Evolutionary conservation across 2,329 filamentous ascomycete species (phyloP).

Genomic region (Stachybotrys elegans): DNA sequence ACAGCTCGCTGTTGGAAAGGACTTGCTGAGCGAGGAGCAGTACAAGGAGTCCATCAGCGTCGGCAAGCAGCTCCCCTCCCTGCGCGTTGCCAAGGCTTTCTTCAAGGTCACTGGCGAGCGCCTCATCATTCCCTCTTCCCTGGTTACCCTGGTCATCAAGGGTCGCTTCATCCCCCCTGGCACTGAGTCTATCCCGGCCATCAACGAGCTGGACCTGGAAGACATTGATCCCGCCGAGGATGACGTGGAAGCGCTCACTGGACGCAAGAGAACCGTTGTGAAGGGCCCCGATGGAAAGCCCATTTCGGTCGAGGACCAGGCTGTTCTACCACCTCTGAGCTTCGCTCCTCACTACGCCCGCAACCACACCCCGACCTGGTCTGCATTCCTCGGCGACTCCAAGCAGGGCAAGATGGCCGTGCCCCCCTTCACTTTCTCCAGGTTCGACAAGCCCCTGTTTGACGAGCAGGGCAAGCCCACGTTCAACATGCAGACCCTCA

Average conservation of each 20-base stretch:
- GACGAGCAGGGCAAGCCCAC: constrained; percentile 78
- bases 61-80: constrained; percentile 75
- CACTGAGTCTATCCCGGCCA: constrained; percentile 64
- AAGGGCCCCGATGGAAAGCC: constrained; percentile 57
- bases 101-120: constrained; percentile 98
- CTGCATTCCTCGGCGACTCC: constrained; percentile 88
- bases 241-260: constrained; percentile 79
- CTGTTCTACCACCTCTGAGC: constrained; percentile 75
- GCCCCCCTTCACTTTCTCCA: constrained; percentile 89
- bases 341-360: constrained; percentile 87
- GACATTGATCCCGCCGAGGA: constrained; percentile 91
- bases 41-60: constrained; percentile 72
- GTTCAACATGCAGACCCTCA: constrained; percentile 91
- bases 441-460: constrained; percentile 86
- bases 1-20: constrained; percentile 63
- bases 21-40: constrained; percentile 68
- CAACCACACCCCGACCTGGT: constrained; percentile 86
- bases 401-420: constrained; percentile 96
- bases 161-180: constrained; percentile 89
- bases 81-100: constrained; percentile 87
- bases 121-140: constrained; percentile 83
- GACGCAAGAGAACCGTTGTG: constrained; percentile 64
- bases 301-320: constrained; percentile 53
- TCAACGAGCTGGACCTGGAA: constrained; percentile 76
- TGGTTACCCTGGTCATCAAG: constrained; percentile 94